phyloP scores from a whole-genome alignment of 306 rosid species.

The Spatholobus suberectus region DNA sequence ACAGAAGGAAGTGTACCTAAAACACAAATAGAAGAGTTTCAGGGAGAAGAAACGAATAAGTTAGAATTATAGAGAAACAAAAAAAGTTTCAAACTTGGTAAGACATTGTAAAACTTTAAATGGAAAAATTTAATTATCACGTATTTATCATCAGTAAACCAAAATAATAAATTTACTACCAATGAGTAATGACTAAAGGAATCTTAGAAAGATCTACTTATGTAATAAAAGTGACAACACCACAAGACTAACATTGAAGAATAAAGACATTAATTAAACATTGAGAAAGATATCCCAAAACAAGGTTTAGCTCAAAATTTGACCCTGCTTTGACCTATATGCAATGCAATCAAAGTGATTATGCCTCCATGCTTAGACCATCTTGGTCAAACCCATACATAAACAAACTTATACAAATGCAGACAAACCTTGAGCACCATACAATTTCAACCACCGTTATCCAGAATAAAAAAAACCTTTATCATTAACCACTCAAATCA shows the following conservation, averaged over 20 bases:
- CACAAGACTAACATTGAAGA: slow-evolving; percentile 13
- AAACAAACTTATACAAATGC: slow-evolving; percentile 27
- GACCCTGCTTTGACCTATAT: no score
- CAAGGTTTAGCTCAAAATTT: no score
- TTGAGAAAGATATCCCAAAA: neutral
- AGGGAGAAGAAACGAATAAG: neutral
- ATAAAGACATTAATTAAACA: neutral
- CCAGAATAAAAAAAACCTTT: neutral
- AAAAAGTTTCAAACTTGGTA: neutral
- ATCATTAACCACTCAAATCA: slow-evolving; percentile 21
- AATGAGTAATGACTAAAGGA: slow-evolving; percentile 10
- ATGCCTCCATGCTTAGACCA: slow-evolving; percentile 11
- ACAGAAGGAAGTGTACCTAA: slow-evolving; percentile 27
- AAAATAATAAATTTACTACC: neutral
- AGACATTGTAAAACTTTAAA: neutral
- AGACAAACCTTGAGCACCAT: slow-evolving; percentile 29
- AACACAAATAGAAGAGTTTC: slow-evolving; percentile 2
- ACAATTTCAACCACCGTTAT: slow-evolving; percentile 4
- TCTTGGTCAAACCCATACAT: slow-evolving; percentile 23
- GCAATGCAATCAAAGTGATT: slow-evolving; percentile 33
- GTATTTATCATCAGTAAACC: neutral
- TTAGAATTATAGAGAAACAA: neutral
- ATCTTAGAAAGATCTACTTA: slow-evolving; percentile 24
- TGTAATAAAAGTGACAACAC: neutral
- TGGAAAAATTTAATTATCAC: neutral